phyloP scores from a whole-genome alignment of 2,329 filamentous ascomycete genomes.

The Diaporthe citrichinensis region DNA sequence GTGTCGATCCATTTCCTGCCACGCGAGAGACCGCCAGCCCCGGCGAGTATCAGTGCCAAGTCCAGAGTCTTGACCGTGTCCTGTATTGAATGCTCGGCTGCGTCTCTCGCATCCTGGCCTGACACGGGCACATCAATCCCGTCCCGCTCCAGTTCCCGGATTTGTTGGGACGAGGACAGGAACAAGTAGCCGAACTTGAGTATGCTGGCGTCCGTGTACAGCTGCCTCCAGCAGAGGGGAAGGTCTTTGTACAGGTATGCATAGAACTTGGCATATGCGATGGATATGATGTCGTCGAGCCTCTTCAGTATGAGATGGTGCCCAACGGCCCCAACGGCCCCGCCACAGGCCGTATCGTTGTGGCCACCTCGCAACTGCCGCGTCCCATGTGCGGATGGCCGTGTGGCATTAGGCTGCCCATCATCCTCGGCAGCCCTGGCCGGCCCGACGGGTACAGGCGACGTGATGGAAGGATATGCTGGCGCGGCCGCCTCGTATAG shows the following conservation, averaged over 20 bases:
- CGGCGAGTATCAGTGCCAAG: constrained; percentile 81
- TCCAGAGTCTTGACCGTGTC: constrained; percentile 78
- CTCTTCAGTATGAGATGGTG: constrained; percentile 52
- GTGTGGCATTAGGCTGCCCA: constrained; percentile 1
- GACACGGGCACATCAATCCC: constrained; percentile 5
- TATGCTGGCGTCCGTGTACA: constrained; percentile 80
- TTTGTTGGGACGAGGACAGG: constrained; percentile 41
- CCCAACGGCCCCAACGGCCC: background rate
- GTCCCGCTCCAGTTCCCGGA: background rate
- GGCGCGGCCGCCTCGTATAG: constrained; percentile 32
- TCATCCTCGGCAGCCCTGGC: background rate
- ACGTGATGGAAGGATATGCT: background rate
- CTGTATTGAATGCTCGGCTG: constrained; percentile 58
- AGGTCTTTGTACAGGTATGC: constrained; percentile 77
- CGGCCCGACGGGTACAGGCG: constrained; percentile 25
- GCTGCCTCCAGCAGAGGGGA: constrained; percentile 75
- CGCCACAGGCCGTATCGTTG: background rate
- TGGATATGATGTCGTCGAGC: constrained; percentile 68
- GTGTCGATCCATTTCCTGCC: constrained; percentile 66
- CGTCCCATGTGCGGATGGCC: background rate
- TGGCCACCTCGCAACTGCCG: constrained; percentile 5
- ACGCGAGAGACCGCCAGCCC: constrained; percentile 68
- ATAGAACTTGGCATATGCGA: constrained; percentile 78
- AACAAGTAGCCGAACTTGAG: constrained; percentile 66
- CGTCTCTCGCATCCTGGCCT: background rate